Conservation (phyloP, 2,329 filamentous ascomycete species). For the Tolypocladium sp. region DNA sequence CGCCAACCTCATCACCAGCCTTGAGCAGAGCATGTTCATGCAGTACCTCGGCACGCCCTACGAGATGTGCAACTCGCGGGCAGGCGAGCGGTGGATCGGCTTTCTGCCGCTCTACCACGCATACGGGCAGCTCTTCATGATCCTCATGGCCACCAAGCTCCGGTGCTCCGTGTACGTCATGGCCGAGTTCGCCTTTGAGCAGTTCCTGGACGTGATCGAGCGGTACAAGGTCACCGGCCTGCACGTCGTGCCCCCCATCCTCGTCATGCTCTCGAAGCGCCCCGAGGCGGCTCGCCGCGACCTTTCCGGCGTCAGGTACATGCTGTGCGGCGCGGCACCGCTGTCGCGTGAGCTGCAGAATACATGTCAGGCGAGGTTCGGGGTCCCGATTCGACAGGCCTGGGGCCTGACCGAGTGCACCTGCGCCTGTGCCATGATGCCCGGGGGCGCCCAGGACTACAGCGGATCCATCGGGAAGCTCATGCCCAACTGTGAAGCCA, state of each 20-base stretch:
- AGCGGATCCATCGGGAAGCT: not conserved
- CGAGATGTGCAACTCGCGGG: not conserved
- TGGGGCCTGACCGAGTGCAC: not conserved
- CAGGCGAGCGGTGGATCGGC: not conserved
- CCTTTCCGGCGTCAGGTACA: not conserved
- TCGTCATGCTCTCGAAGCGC: not conserved
- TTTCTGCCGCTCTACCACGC: not conserved
- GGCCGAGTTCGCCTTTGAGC: not conserved
- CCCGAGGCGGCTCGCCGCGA: not conserved
- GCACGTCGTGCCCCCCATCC: not conserved
- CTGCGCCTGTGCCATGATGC: not conserved
- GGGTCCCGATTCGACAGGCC: not conserved
- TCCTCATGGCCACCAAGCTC: not conserved
- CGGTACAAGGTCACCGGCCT: not conserved
- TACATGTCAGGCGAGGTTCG: not conserved
- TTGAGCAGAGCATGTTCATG: not conserved
- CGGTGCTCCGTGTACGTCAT: not conserved
- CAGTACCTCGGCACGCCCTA: not conserved
- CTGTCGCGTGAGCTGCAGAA: not conserved
- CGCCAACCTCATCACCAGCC: conserved; percentile 35
- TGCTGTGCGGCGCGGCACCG: not conserved
- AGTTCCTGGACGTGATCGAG: not conserved
- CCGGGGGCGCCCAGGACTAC: not conserved
- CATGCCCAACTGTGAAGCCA: not conserved
- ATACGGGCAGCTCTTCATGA: not conserved